Evolutionary conservation across 2,329 filamentous ascomycete genomes (phyloP).

Genomic region (Elsinoe australis): DNA sequence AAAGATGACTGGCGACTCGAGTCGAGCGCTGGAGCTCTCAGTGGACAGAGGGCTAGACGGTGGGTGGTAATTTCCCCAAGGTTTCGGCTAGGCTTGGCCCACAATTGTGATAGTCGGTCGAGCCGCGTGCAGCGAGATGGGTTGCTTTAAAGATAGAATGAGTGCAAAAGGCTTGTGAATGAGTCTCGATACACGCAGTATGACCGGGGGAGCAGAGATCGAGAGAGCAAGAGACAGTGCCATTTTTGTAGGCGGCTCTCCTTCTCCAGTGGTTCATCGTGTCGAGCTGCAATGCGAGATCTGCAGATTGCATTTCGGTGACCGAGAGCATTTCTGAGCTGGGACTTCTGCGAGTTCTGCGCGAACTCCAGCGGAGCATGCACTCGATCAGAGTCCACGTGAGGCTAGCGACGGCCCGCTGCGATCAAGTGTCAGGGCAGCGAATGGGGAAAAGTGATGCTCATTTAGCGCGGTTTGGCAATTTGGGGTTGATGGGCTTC

Average conservation of each 20-base stretch:
- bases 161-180: no score
- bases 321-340: conserved; percentile 9
- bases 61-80: conserved; percentile 10
- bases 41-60: not conserved
- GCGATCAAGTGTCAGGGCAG: not conserved
- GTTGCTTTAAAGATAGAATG: conserved; percentile 1
- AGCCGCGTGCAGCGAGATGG: not conserved
- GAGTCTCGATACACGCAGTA: conserved; percentile 7
- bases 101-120: not conserved
- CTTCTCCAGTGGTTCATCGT: conserved; percentile 13
- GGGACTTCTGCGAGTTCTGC: not conserved
- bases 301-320: conserved; percentile 16
- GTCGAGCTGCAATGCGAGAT: conserved; percentile 10
- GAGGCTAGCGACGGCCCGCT: conserved; percentile 4
- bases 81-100: conserved; percentile 10
- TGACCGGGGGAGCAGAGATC: conserved; percentile 6
- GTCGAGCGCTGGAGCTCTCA: conserved; percentile 12
- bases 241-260: conserved; percentile 13
- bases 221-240: not conserved
- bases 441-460: not conserved
- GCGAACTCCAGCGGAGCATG: conserved; percentile 1
- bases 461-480: not conserved
- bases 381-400: not conserved
- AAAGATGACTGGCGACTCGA: conserved; percentile 14
- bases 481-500: conserved; percentile 10